Conservation (phyloP, 257 asterid genomes). For the Solanum habrochaites region DNA sequence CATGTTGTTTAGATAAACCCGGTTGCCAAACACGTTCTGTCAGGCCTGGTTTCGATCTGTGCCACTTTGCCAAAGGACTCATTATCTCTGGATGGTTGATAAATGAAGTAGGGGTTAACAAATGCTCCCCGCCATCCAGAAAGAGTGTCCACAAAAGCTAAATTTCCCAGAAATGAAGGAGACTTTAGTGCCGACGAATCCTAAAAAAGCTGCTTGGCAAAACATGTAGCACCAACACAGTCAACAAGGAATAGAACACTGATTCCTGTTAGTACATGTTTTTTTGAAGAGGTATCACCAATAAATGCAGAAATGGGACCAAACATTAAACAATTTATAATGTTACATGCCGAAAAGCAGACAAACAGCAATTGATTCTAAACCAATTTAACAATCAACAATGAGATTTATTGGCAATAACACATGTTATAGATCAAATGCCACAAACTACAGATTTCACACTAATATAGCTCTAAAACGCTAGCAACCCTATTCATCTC, state of each 20-base stretch:
- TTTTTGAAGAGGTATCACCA: neutral
- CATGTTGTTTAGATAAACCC: conserved; percentile 81
- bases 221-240: neutral
- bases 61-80: conserved; percentile 97
- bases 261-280: neutral
- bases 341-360: neutral
- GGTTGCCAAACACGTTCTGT: conserved; percentile 86
- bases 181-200: neutral
- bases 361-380: neutral
- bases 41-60: conserved; percentile 70
- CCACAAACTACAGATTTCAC: neutral
- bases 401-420: neutral
- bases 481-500: neutral
- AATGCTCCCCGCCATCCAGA: conserved; percentile 82
- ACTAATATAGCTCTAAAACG: neutral
- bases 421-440: neutral
- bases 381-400: neutral
- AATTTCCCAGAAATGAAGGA: neutral
- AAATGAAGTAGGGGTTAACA: conserved; percentile 59
- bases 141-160: conserved; percentile 93
- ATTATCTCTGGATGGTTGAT: conserved; percentile 92
- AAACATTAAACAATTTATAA: neutral
- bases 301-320: neutral
- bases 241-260: neutral
- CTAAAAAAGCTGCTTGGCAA: neutral